Conservation (phyloP, 2,329 filamentous ascomycete genomes). For the Pseudomassariella vexata region DNA sequence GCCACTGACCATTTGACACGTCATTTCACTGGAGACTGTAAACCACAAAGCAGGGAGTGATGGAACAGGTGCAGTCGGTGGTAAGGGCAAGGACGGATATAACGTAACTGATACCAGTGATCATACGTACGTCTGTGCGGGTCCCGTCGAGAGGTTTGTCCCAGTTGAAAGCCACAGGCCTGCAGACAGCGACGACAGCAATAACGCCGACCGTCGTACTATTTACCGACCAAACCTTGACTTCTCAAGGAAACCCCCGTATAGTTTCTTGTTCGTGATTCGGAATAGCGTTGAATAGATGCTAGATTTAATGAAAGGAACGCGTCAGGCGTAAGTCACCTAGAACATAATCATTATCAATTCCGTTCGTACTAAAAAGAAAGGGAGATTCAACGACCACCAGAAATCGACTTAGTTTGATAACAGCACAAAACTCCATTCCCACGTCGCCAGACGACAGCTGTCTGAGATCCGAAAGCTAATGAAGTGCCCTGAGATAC, state of each 20-base stretch:
- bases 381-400: no score
- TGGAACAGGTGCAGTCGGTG: slow-evolving; percentile 7
- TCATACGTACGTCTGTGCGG: neutral
- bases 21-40: slow-evolving; percentile 5
- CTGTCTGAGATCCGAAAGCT: neutral
- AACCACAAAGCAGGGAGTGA: slow-evolving; percentile 4
- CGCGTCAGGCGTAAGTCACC: slow-evolving; percentile 1
- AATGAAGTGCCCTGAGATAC: neutral
- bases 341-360: slow-evolving; percentile 2
- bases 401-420: neutral
- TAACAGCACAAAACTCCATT: slow-evolving; percentile 1
- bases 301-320: slow-evolving; percentile 5
- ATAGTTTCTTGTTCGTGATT: neutral
- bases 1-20: slow-evolving; percentile 2
- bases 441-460: neutral
- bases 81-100: slow-evolving; percentile 4
- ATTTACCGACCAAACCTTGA: slow-evolving; percentile 1
- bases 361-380: no score
- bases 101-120: slow-evolving; percentile 2
- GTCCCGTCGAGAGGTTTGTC: neutral
- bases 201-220: slow-evolving; percentile 3
- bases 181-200: slow-evolving; percentile 2
- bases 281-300: slow-evolving; percentile 5
- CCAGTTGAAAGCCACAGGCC: slow-evolving; percentile 3
- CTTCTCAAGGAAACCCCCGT: neutral